Percentiles rank a stretch among this genome's conserved stretches.
Conservation (phyloP, 1,139 yeast genomes). For the Yamadazyma songkhlaensis region DNA sequence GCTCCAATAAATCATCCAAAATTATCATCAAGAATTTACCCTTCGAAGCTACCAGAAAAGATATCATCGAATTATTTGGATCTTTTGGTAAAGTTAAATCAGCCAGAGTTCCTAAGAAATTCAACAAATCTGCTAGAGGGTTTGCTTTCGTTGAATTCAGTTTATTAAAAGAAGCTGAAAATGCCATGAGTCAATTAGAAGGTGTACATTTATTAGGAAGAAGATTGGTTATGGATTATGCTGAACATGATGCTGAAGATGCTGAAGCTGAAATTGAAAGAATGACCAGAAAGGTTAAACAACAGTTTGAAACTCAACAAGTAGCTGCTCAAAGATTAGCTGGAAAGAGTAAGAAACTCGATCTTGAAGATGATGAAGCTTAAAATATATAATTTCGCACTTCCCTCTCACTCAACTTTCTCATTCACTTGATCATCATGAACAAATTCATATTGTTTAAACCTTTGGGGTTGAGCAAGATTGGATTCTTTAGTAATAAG, state of each 20-base stretch:
- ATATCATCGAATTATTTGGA: conserved; percentile 84
- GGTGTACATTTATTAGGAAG: conserved; percentile 98
- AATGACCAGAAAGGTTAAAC: conserved; percentile 82
- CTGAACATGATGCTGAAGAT: conserved; percentile 75
- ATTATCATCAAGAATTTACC: conserved; percentile 95
- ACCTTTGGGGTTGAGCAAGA: conserved; percentile 1
- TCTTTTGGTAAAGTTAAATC: conserved; percentile 94
- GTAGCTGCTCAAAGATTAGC: conserved; percentile 66
- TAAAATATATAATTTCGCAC: no score
- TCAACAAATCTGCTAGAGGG: conserved; percentile 93
- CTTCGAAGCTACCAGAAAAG: conserved; percentile 92
- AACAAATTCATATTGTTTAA: conserved; percentile 1
- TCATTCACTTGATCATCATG: conserved; percentile 1
- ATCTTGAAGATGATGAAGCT: conserved; percentile 44
- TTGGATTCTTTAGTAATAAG: conserved; percentile 13
- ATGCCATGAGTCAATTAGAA: conserved; percentile 89
- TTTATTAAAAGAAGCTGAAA: conserved; percentile 87
- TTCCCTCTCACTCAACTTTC: neutral
- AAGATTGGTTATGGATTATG: conserved; percentile 91
- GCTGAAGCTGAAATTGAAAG: conserved; percentile 88
- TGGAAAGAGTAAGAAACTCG: conserved; percentile 75
- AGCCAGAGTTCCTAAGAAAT: conserved; percentile 94
- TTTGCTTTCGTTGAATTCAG: conserved; percentile 95
- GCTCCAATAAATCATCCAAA: conserved; percentile 50
- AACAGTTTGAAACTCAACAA: conserved; percentile 77